Evolutionary conservation across 441 rosid species (phyloP), one percentile per base, ranked within the genome.

Genomic region (Arabidopsis lyrata): DNA sequence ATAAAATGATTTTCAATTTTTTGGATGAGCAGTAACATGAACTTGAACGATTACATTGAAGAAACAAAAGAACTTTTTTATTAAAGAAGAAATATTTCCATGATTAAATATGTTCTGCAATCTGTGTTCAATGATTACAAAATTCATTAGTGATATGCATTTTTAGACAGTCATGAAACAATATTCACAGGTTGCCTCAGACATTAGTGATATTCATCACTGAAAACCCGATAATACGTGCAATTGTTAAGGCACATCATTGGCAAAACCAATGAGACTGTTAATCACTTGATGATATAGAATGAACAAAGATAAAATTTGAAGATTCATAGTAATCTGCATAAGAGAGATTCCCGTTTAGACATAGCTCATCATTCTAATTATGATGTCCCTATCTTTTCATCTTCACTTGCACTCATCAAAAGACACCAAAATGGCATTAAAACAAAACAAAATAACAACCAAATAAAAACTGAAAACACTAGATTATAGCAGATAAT

Each of bases 291-390:
- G 15, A 39, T 24, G 27, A 24, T 24, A 24, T 24, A 24, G 12
- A 63, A 10, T 6, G 9, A 53, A 52, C 6, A 24, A 49, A 7
- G 16, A 10, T 48, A 24, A 24, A 24, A 24, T 24, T 24, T 24
- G 27, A 24, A 24, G 27, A 24, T 24, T 24, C 27, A 15, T 7
- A 5, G 27, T 36, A 0, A 42, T 8, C 58, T 77, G 77, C 80
- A 77, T 77, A 73, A 77, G 77, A 77, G 80, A 77, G 80, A 77
- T 77, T 77, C 80, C 80, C 80, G 72, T 77, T 59, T 71, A 71
- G 80, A 77, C 80, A 41, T 5, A 24, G 50, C 5, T 77, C 80
- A 77, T 50, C 76, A 77, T 49, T 65, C 27, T 77, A 6, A 42
- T 75, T 24, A 76, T 71, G 76, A 77, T 77, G 80, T 77, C 80